A percentile compares a stretch with the other conserved stretches of the same genome.
These are phyloP conservation scores for Chaetomium strumarium DNA, from an alignment of 2,329 filamentous ascomycete species.

Conservation along the genomic window DNA sequence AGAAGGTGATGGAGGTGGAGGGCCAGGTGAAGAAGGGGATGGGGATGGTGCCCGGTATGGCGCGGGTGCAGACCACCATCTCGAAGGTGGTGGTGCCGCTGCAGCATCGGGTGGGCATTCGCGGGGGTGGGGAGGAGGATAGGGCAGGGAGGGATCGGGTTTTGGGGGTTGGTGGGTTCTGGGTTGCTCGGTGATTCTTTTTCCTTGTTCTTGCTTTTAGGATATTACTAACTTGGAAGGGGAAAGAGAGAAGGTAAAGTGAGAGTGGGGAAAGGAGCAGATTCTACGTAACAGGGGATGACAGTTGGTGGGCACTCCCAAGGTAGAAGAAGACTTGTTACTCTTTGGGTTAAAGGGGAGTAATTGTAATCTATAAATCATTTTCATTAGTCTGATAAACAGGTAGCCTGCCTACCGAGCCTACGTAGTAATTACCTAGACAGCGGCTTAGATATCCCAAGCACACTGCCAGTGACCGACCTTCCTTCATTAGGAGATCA, in stretches of 20 bases:
- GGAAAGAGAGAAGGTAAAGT: not conserved
- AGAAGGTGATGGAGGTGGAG: not conserved
- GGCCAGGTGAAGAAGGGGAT: conserved; percentile 4
- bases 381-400: too few species aligned
- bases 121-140: conserved; percentile 5
- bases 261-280: not conserved
- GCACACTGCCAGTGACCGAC: too few species aligned
- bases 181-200: conserved; percentile 19
- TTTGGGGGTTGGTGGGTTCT: conserved; percentile 22
- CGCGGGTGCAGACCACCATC: not conserved
- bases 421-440: too few species aligned
- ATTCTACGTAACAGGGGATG: too few species aligned
- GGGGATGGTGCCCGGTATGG: conserved; percentile 3
- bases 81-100: not conserved
- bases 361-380: too few species aligned
- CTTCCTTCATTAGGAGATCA: too few species aligned
- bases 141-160: conserved; percentile 19
- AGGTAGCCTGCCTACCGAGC: too few species aligned
- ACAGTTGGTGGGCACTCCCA: too few species aligned
- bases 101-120: conserved; percentile 19
- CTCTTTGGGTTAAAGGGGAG: not conserved
- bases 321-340: not conserved
- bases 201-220: too few species aligned
- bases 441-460: too few species aligned
- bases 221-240: too few species aligned